Conservation (phyloP, 768 basidiomycete species). For the Leccinum barrowsii region DNA sequence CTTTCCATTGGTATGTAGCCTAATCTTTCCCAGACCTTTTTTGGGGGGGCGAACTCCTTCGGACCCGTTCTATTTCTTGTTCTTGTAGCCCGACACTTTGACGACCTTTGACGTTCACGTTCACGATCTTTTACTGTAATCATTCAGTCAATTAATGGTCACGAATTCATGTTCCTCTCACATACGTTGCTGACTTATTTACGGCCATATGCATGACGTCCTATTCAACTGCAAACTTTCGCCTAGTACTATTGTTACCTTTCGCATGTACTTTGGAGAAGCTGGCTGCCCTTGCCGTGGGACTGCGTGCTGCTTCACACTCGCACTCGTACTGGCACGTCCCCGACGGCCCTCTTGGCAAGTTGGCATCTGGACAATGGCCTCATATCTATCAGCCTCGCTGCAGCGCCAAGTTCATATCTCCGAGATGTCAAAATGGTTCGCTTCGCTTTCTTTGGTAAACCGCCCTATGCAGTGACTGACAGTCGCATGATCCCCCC, state of each 20-base stretch:
- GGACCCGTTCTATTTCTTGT: not conserved
- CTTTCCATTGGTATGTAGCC: conserved; percentile 1
- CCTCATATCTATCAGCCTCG: not conserved
- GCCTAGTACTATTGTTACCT: not conserved
- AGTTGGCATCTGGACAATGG: not conserved
- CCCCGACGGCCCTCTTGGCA: not conserved
- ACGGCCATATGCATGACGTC: not conserved
- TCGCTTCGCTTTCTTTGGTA: no score
- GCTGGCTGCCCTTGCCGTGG: not conserved
- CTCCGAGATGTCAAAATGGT: no score
- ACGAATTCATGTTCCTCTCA: not conserved
- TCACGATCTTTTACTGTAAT: not conserved
- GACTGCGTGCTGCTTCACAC: not conserved
- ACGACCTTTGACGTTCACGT: conserved; percentile 1
- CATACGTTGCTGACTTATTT: not conserved
- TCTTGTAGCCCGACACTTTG: not conserved
- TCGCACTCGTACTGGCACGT: not conserved
- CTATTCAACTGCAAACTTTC: not conserved
- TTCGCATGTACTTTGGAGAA: not conserved
- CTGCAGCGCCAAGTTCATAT: not conserved
- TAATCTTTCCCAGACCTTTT: not conserved
- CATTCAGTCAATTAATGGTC: not conserved
- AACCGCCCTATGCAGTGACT: no score
- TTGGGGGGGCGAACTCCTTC: not conserved
- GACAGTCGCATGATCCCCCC: no score